Evolutionary conservation across 148 eudicot species (phyloP).

Genomic region (Gaultheria prostrata): DNA sequence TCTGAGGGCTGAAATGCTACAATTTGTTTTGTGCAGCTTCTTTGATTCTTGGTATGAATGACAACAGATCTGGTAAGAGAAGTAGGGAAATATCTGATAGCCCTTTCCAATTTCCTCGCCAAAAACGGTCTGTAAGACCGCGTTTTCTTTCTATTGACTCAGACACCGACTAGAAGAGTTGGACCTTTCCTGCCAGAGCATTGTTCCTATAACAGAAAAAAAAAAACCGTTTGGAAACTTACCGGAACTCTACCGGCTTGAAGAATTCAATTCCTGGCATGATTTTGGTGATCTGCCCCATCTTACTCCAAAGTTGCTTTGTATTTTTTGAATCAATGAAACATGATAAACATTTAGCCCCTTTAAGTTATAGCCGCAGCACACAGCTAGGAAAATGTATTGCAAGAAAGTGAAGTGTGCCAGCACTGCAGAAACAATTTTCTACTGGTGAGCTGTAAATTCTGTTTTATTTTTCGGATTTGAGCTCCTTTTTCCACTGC

Average conservation of each 20-base stretch:
- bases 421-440: background rate
- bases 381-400: background rate
- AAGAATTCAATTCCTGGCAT: conserved; percentile 6
- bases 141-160: conserved; percentile 58
- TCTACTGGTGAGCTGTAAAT: conserved; percentile 11
- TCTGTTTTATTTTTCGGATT: background rate
- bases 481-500: background rate
- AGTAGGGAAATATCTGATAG: conserved; percentile 65
- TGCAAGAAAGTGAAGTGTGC: background rate
- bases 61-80: conserved; percentile 48
- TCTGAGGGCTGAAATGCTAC: background rate
- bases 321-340: conserved; percentile 9
- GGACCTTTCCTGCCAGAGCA: background rate
- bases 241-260: background rate
- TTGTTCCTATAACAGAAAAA: background rate
- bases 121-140: conserved; percentile 70
- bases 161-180: conserved; percentile 50
- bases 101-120: conserved; percentile 72
- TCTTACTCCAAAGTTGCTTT: background rate
- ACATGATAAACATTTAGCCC: background rate
- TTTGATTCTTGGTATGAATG: conserved; percentile 55
- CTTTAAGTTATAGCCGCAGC: conserved; percentile 1
- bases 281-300: conserved; percentile 16
- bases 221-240: background rate
- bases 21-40: conserved; percentile 43